These are phyloP conservation scores for Dactylorhiza incarnata DNA, from an alignment of 106 monocot species.

Conservation along the genomic window DNA sequence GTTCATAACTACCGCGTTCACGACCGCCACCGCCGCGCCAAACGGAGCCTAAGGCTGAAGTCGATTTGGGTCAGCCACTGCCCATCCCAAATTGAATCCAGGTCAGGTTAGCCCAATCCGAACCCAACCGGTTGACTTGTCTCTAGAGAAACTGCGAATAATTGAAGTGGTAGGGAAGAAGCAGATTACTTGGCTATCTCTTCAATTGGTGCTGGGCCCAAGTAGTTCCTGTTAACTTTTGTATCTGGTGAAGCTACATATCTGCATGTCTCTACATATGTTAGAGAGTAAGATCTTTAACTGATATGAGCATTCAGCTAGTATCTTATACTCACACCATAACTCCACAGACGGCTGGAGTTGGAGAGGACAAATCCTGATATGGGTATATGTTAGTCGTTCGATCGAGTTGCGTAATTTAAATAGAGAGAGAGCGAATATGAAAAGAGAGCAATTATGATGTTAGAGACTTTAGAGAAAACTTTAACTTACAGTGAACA, in stretches of 20 bases:
- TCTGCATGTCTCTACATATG: conserved; percentile 14
- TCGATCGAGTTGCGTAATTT: neutral
- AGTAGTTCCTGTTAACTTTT: conserved; percentile 56
- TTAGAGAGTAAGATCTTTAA: neutral
- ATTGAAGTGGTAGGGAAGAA: neutral
- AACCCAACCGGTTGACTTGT: no score
- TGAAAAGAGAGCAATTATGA: neutral
- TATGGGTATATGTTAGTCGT: conserved; percentile 7
- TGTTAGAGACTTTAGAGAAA: neutral
- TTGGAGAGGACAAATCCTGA: conserved; percentile 51
- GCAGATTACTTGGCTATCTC: conserved; percentile 76
- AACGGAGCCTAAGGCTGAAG: no score
- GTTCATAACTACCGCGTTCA: no score
- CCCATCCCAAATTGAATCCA: no score
- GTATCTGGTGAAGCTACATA: conserved; percentile 81
- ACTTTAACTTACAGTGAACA: conserved; percentile 69
- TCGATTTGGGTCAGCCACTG: no score
- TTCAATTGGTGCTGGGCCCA: conserved; percentile 88
- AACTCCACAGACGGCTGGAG: conserved; percentile 46
- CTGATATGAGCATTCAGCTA: neutral
- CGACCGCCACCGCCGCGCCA: no score
- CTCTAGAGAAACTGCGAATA: neutral
- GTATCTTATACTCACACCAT: conserved; percentile 59
- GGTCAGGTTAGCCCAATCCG: no score
- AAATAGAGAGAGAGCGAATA: neutral